Evolutionary conservation across 805 yeast species (phyloP), one percentile per base, ranked within the genome.

Genomic region (Maudiozyma barnettii): DNA sequence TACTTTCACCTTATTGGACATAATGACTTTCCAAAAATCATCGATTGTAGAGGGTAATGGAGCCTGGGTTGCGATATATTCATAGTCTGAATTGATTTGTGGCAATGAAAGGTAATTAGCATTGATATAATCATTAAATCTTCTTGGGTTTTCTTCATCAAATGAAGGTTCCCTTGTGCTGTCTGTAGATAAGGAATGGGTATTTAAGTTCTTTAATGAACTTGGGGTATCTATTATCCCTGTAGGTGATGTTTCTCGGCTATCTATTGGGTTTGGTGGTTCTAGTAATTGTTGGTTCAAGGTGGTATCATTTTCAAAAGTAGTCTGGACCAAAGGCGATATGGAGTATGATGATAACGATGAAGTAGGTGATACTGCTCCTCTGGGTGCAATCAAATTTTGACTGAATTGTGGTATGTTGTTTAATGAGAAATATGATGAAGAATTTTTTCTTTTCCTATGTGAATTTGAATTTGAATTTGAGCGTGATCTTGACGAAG

Each of bases 61-160:
- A 1, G 96, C 99, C 61, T 91, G 96, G 1, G 95, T 78, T 0
- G 95, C 96, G 51, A 90, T 84, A 58, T 83, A 84, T 36, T 71
- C 59, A 60, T 54, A 66, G 47, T 60, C 58, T 3, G 52, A 69
- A 58, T 58, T 72, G 55, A 63, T 71, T 55, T 58, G 73, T 58
- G 54, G 71, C 49, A 67, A 56, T 29, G 52, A 57, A 20, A 85
- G 65, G 63, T 85, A 83, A n/a, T 90, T 85, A 0, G 97, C 97
- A 63, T 89, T 90, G 57, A 89, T 84, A 61, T 89, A 89, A 62
- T 85, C 90, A 51, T 61, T 60, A 39, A 56, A 56, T 30, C 36
- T 14, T 33, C n/a, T 33, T 14, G 8, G 36, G 7, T n/a, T n/a
- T 8, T 33, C n/a, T 7, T 6, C 18, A 14, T 33, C 36, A 4